These are phyloP conservation scores for Lactifluus hygrophoroides DNA, from an alignment of 768 basidiomycete genomes.

Conservation along the genomic window DNA sequence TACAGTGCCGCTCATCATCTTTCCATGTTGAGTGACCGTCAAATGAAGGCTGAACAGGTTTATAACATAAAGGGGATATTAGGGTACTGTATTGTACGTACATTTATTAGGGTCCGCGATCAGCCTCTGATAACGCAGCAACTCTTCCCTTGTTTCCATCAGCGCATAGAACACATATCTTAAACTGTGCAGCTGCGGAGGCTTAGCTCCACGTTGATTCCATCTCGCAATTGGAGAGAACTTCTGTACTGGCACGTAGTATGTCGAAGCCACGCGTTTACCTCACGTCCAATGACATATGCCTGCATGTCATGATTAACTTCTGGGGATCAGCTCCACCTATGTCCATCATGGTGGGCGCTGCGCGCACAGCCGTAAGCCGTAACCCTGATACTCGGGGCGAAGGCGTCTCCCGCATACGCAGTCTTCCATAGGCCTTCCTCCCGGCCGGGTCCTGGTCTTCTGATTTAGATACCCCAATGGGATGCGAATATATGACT, in stretches of 20 bases:
- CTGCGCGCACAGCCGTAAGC: not conserved
- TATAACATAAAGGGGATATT: not conserved
- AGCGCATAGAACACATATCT: not conserved
- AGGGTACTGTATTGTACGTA: not conserved
- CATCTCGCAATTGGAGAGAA: not conserved
- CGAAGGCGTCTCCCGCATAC: constrained; percentile 2
- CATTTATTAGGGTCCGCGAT: not conserved
- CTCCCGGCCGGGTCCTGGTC: not conserved
- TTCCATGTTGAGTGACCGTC: not conserved
- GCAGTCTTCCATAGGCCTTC: constrained; percentile 1
- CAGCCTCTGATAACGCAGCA: constrained; percentile 2
- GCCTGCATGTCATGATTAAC: not conserved
- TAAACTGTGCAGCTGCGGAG: not conserved
- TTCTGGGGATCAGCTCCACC: not conserved
- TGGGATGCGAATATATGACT: not conserved
- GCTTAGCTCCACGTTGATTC: not conserved
- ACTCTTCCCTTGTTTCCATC: not conserved
- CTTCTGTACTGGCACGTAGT: not conserved
- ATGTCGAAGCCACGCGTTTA: constrained; percentile 4
- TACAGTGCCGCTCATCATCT: not conserved
- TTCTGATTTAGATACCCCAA: not conserved
- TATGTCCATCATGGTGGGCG: not conserved
- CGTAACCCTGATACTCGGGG: constrained; percentile 6
- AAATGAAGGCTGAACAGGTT: not conserved
- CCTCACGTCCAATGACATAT: constrained; percentile 4